Base-by-base conservation (phyloP, 2,329 filamentous ascomycete genomes). In the Cladosporium sp. region DNA sequence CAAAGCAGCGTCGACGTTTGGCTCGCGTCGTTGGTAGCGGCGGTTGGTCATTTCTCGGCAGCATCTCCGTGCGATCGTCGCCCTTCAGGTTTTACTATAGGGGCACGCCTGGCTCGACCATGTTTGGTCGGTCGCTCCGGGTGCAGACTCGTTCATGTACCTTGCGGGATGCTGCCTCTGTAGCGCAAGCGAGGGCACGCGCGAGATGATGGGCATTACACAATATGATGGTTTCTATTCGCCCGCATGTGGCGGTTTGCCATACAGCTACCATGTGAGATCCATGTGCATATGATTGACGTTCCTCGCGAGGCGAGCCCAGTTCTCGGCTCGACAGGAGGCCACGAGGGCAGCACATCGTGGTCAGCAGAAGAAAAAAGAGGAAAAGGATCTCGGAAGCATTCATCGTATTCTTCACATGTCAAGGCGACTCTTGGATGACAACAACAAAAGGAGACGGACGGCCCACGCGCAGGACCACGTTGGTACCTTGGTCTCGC, bases 51-150 rank as follows among this genome's bases (percentile, higher is more conserved):
- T 46, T 46, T 46, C 40, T 55, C 52, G 52, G 52, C 52, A 31
- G 16, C 26, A 31, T 55, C 52, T 33, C 52, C 52, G 52, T 28
- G 28, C 28, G 52, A 55, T 55, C 52, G 52, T 55, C 52, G 52
- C 29, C 28, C 52, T 55, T 55, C 52, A 55, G 52, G 52, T 55
- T 55, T 55, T 55, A 55, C 52, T 46, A 55, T 55, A 55, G 52
- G 52, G 52, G 52, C 31, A 55, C 16, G 28, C 26, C 49, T 29
- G 52, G 31, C 31, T 55, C n/a, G 29, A 55, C 52, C 29, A 23
- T 11, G 29, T 53, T 46, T 55, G 52, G 52, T 31, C 26, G 52
- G 52, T 31, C 18, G 52, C 52, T 46, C 40, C 52, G 52, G 33
- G 52, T 33, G 28, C 52, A 29, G 28, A n/a, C 52, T 33, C 26